phyloP scores from a whole-genome alignment of 2,329 filamentous ascomycete genomes.

The Ascochyta pisi region DNA sequence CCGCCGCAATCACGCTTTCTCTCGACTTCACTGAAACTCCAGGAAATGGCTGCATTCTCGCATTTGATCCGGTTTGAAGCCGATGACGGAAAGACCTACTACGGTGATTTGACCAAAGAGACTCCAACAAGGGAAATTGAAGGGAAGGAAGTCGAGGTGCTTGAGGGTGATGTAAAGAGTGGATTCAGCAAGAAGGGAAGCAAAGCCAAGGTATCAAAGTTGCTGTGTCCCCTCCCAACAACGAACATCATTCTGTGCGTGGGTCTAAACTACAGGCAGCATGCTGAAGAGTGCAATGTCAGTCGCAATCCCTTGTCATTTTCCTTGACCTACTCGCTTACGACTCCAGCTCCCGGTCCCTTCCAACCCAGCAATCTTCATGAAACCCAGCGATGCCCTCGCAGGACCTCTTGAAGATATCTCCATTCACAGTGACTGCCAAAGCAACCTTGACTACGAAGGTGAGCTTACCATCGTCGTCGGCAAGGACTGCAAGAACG shows the following conservation, averaged over 20 bases:
- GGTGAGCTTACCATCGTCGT: conserved; percentile 48
- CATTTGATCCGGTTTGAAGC: conserved; percentile 44
- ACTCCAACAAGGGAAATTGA: conserved; percentile 39
- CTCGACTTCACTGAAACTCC: conserved; percentile 4
- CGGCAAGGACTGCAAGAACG: conserved; percentile 43
- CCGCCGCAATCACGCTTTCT: neutral
- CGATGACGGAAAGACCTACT: conserved; percentile 38
- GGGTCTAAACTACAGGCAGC: conserved; percentile 45
- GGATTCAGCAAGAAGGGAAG: conserved; percentile 41
- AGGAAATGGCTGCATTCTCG: conserved; percentile 37
- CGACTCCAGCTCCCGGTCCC: conserved; percentile 35
- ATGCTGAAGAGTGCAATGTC: conserved; percentile 45
- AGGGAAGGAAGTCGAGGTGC: conserved; percentile 38
- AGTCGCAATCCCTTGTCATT: neutral
- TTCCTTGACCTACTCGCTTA: neutral
- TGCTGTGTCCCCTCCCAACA: conserved; percentile 37
- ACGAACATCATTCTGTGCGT: conserved; percentile 45
- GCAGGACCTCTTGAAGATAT: conserved; percentile 41
- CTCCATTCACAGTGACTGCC: conserved; percentile 41
- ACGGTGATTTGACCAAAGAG: conserved; percentile 42
- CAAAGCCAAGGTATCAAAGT: conserved; percentile 38
- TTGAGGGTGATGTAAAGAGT: conserved; percentile 36
- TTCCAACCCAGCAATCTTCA: conserved; percentile 44
- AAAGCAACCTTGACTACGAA: conserved; percentile 47
- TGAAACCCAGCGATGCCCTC: conserved; percentile 46